phyloP scores from a whole-genome alignment of 306 rosid genomes.

The Styphnolobium japonicum region DNA sequence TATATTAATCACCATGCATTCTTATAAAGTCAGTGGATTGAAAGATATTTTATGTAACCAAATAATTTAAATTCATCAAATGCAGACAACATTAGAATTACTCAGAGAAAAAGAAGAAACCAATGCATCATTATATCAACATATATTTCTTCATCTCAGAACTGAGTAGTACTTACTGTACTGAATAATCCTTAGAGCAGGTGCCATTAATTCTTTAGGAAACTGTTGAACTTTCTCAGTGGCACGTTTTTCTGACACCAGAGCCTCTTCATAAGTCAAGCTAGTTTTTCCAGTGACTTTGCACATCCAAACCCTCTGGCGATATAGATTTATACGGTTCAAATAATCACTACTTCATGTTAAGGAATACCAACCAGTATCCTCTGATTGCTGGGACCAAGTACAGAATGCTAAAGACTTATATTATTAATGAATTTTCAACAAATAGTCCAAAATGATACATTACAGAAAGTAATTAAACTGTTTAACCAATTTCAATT shows the following conservation, averaged over 20 bases:
- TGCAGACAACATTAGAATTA: neutral
- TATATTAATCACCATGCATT: neutral
- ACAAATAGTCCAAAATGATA: neutral
- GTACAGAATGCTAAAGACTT: neutral
- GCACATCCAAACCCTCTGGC: constrained; percentile 86
- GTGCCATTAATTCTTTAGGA: constrained; percentile 72
- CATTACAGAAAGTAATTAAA: neutral
- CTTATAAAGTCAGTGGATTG: neutral
- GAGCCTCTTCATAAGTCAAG: constrained; percentile 71
- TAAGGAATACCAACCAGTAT: constrained; percentile 32
- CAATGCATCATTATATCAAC: constrained; percentile 19
- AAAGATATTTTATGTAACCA: neutral
- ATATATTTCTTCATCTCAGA: constrained; percentile 21
- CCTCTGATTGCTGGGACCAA: neutral
- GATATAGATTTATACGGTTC: constrained; percentile 67
- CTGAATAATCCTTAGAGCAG: constrained; percentile 75
- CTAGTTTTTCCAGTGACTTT: constrained; percentile 78
- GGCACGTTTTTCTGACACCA: constrained; percentile 58
- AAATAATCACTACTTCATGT: constrained; percentile 69
- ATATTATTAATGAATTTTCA: neutral
- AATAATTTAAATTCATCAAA: neutral
- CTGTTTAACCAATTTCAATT: neutral
- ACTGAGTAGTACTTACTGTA: constrained; percentile 62
- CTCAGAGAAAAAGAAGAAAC: neutral
- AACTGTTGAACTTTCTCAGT: constrained; percentile 78